Conservation (phyloP, 208 protist species). For the Leishmania arabica region DNA sequence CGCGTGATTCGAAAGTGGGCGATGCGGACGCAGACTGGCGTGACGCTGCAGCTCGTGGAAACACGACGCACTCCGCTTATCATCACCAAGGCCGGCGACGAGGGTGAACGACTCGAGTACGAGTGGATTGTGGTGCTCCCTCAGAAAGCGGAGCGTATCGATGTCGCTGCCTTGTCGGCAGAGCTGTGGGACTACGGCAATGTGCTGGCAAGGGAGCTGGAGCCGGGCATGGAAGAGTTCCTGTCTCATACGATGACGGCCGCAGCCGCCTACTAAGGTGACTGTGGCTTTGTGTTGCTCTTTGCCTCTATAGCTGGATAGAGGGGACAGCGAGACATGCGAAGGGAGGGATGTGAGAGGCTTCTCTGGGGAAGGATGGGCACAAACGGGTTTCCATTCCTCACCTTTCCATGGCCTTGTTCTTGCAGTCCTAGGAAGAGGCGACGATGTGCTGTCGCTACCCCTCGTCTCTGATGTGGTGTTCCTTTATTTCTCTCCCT, state of each 20-base stretch:
- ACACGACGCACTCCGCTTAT: constrained; percentile 91
- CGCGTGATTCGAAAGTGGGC: constrained; percentile 84
- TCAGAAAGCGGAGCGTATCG: constrained; percentile 67
- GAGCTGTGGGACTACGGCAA: constrained; percentile 84
- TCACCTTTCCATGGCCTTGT: not conserved
- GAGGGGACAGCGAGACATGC: not conserved
- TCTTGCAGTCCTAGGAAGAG: not conserved
- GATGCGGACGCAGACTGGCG: constrained; percentile 47
- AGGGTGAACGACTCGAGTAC: constrained; percentile 88
- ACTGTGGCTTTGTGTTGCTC: not conserved
- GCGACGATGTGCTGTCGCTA: not conserved
- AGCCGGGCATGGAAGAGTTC: constrained; percentile 83
- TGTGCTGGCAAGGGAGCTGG: constrained; percentile 60
- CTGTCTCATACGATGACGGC: constrained; percentile 79
- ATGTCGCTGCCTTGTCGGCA: constrained; percentile 56
- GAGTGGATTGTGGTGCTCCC: constrained; percentile 88
- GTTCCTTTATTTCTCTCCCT: not conserved
- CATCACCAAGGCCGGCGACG: constrained; percentile 79
- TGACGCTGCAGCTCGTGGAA: constrained; percentile 81
- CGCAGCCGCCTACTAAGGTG: constrained; percentile 43
- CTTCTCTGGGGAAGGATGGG: not conserved
- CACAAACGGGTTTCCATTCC: not conserved
- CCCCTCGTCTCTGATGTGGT: no score
- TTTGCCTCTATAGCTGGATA: not conserved
- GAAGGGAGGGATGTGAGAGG: not conserved